A percentile compares a stretch with the other conserved stretches of the same genome.
phyloP scores from a whole-genome alignment of 1,284 basidiomycete genomes.

The Lentinula novae-zelandiae region DNA sequence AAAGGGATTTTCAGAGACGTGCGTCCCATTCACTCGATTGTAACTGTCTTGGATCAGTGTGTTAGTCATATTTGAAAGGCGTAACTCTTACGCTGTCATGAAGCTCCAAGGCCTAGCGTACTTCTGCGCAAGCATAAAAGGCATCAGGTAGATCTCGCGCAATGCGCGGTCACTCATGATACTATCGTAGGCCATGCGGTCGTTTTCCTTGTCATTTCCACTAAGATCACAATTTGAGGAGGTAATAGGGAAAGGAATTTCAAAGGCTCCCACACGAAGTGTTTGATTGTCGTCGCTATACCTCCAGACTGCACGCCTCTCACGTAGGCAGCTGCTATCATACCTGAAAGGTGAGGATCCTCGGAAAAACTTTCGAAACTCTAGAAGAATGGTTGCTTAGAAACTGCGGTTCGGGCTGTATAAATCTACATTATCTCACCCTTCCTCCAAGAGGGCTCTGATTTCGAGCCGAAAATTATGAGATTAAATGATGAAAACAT shows the following conservation, averaged over 20 bases:
- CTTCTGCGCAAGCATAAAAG: conserved; percentile 81
- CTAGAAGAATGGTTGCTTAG: conserved; percentile 27
- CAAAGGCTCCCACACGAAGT: conserved; percentile 51
- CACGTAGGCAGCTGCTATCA: conserved; percentile 68
- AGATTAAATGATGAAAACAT: neutral
- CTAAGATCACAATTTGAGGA: conserved; percentile 25
- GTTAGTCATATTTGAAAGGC: neutral
- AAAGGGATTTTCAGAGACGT: conserved; percentile 63
- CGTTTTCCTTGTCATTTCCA: conserved; percentile 72
- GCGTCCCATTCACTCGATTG: conserved; percentile 69
- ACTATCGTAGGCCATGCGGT: conserved; percentile 61
- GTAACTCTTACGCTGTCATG: conserved; percentile 61
- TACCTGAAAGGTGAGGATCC: conserved; percentile 72
- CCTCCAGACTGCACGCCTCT: conserved; percentile 70
- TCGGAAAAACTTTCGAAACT: conserved; percentile 79
- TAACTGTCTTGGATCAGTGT: conserved; percentile 36
- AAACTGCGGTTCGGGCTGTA: neutral
- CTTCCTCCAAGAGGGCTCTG: conserved; percentile 71
- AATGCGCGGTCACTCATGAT: conserved; percentile 66
- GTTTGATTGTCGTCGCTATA: conserved; percentile 71
- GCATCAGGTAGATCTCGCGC: conserved; percentile 79
- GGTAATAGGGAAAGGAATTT: conserved; percentile 3
- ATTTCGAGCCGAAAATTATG: neutral
- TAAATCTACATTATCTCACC: conserved; percentile 31
- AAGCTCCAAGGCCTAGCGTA: conserved; percentile 66